A percentile compares a stretch with the other conserved stretches of the same genome.
phyloP scores from a whole-genome alignment of 768 basidiomycete genomes.

The Pisolithus marmoratus region DNA sequence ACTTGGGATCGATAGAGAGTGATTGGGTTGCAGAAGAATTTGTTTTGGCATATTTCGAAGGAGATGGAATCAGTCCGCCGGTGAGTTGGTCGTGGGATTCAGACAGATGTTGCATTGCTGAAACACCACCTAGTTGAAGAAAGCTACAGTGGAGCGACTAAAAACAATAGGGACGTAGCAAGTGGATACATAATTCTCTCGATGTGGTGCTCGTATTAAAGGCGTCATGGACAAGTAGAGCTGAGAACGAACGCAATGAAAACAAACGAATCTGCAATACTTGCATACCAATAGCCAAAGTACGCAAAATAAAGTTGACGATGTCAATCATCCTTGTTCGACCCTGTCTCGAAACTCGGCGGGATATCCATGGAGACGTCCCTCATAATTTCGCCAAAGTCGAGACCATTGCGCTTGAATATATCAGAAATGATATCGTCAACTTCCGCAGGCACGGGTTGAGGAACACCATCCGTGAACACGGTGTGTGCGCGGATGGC shows the following conservation, averaged over 20 bases:
- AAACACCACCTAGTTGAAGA: conserved; percentile 23
- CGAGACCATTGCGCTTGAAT: conserved; percentile 25
- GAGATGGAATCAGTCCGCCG: conserved; percentile 61
- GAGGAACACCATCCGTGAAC: conserved; percentile 14
- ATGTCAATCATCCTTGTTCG: conserved; percentile 22
- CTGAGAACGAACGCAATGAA: no score
- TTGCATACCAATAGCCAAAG: background rate
- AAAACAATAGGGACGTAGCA: background rate
- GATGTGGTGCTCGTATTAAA: no score
- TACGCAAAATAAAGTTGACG: conserved; percentile 1
- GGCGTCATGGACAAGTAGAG: no score
- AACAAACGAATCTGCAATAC: background rate
- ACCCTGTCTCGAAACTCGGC: conserved; percentile 18
- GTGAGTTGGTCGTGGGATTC: conserved; percentile 35
- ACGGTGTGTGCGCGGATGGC: conserved; percentile 28
- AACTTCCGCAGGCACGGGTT: conserved; percentile 25
- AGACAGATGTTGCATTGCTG: background rate
- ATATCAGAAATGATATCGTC: conserved; percentile 27
- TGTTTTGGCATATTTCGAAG: conserved; percentile 70
- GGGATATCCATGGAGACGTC: conserved; percentile 17
- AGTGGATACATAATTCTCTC: background rate
- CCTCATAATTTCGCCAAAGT: conserved; percentile 23
- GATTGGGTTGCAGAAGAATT: conserved; percentile 75
- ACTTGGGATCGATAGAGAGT: conserved; percentile 65
- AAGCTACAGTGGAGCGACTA: conserved; percentile 19